Base-by-base conservation (phyloP, 2,329 filamentous ascomycete species). In the Pseudonectria buxi region DNA sequence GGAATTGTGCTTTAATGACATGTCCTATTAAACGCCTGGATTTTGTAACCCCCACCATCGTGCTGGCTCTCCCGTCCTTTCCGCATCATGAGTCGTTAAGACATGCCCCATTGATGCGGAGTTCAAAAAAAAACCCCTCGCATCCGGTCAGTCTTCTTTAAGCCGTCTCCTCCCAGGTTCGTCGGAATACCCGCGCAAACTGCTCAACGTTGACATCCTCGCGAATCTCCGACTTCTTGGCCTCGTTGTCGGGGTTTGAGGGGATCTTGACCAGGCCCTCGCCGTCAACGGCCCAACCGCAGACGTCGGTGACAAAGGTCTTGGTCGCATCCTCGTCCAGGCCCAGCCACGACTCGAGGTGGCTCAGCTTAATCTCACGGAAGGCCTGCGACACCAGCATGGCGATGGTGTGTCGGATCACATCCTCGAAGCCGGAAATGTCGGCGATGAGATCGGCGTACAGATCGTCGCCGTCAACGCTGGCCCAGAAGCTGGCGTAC, bases 401-500 rank as follows among this genome's bases (percentile, higher is more conserved):
- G 34, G 88, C 89, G 58, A 98, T 96, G 53, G 86, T 79, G 49
- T 94, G 76, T 48, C 92, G 82, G 68, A 98, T 83, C 41, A 90
- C 71, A 60, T 96, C 90, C 72, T 98, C 92, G 60, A 98, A 98
- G 26, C 89, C 92, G 30, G 81, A 76, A 34, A 96, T 89, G 55
- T 98, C 94, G 53, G 90, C 92, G 41, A 90, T 87, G 50, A 98
- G 71, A 60, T 98, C 92, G 42, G 90, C 89, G 68, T 94, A 96
- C 38, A 95, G 75, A 62, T 98, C 92, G 58, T 98, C 90, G 40
- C 80, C 84, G 69, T 95, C 87, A 39, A 96, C 74, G 7, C 86
- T 89, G 30, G 79, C 76, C 92, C 92, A 98, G 79, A 98, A 98
- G 50, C 78, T 75, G 40, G 81, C 73, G 71, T 96, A 98, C 65